A percentile compares a stretch with the other conserved stretches of the same genome.
Conservation (phyloP, 768 basidiomycete species). For the Psilocybe cyanescens region DNA sequence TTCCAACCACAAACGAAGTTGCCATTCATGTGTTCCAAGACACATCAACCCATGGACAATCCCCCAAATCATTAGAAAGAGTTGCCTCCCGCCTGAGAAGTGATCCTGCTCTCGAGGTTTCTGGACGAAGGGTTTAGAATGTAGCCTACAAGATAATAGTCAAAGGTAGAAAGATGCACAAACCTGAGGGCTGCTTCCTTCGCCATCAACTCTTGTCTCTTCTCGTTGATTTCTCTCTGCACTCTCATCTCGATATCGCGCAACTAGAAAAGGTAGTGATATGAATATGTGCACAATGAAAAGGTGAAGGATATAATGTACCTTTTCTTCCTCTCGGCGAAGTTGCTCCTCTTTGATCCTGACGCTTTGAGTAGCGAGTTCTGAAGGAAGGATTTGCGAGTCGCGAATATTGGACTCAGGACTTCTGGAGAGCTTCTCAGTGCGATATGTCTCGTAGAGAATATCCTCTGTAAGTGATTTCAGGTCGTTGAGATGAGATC, state of each 20-base stretch:
- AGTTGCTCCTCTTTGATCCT: constrained; percentile 92
- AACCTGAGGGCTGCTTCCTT: constrained; percentile 84
- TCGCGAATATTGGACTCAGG: constrained; percentile 65
- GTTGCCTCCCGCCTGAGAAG: constrained; percentile 25
- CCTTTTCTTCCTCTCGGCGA: constrained; percentile 85
- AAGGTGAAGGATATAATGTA: constrained; percentile 23
- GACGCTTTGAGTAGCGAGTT: constrained; percentile 84
- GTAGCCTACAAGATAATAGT: not conserved
- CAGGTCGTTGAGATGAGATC: constrained; percentile 83
- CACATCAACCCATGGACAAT: no score
- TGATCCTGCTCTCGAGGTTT: constrained; percentile 33
- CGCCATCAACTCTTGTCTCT: constrained; percentile 82
- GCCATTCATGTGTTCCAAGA: not conserved
- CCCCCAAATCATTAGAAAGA: constrained; percentile 16
- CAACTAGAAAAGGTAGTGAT: constrained; percentile 42
- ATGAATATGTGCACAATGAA: not conserved
- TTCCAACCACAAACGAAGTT: not conserved
- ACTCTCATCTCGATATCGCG: constrained; percentile 87
- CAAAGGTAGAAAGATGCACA: constrained; percentile 15
- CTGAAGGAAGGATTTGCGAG: constrained; percentile 81
- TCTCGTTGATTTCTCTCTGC: constrained; percentile 87
- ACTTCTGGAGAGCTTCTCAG: constrained; percentile 82
- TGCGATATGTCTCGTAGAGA: constrained; percentile 87
- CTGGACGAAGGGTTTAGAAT: constrained; percentile 17
- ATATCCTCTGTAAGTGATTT: constrained; percentile 85